Conservation (phyloP, 164 flowering plant species). For the Nelumbo lutea region DNA sequence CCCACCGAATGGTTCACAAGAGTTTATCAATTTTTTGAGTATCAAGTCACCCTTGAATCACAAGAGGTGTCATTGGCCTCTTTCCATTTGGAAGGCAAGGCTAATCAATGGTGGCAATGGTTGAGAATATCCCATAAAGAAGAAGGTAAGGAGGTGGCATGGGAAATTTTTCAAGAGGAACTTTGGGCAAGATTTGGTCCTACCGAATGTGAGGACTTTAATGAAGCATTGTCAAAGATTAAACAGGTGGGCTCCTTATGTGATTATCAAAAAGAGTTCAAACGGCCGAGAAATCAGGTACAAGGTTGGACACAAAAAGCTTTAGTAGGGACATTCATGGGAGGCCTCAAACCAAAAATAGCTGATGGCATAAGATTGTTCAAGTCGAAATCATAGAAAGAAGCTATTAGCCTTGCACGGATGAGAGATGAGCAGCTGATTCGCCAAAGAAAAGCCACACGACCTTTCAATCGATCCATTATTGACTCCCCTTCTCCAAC, state of each 20-base stretch:
- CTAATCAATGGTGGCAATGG: conserved; percentile 8
- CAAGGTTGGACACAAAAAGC: background rate
- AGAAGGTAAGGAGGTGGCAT: background rate
- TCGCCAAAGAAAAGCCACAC: background rate
- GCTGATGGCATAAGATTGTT: background rate
- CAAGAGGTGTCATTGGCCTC: conserved; percentile 3
- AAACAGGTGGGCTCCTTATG: background rate
- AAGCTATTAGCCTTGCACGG: conserved; percentile 3
- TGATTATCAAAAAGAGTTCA: conserved; percentile 4
- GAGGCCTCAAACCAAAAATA: background rate
- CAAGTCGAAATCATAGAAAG: background rate
- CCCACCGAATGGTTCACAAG: conserved; percentile 3
- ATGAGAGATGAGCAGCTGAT: conserved; percentile 1
- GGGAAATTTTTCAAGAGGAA: conserved; percentile 4
- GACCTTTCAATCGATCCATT: background rate
- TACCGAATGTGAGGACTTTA: background rate
- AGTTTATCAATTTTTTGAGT: conserved; percentile 5
- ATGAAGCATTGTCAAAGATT: background rate
- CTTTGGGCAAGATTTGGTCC: conserved; percentile 8
- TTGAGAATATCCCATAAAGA: background rate
- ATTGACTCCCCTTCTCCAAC: background rate
- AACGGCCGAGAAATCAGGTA: background rate
- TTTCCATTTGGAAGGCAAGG: conserved; percentile 3
- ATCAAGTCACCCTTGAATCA: background rate
- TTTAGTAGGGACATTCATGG: background rate